Percentiles rank a stretch among this genome's conserved stretches.
These are phyloP conservation scores for Herpotrichia juniperi DNA, from an alignment of 2,329 filamentous ascomycete genomes.

Conservation along the genomic window DNA sequence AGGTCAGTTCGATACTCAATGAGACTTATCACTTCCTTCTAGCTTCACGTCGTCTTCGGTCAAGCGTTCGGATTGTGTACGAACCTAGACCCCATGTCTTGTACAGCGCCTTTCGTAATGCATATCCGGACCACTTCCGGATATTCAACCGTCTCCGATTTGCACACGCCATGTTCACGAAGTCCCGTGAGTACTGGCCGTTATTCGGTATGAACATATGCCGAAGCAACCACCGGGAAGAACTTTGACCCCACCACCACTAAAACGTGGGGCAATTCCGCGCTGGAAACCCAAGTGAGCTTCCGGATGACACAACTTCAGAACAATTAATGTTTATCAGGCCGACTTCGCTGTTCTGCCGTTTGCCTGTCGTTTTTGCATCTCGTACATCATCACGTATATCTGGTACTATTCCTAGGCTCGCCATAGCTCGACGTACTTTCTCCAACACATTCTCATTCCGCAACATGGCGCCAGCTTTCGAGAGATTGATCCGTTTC, in stretches of 20 bases:
- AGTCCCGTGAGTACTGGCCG: conserved; percentile 10
- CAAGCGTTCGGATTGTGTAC: no score
- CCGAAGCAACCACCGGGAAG: conserved; percentile 2
- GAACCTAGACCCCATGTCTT: no score
- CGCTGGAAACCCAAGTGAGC: background rate
- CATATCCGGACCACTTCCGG: background rate
- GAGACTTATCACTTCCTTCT: background rate
- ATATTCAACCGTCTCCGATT: background rate
- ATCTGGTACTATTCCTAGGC: no score
- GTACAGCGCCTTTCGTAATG: no score
- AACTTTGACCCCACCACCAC: conserved; percentile 3
- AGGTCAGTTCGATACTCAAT: background rate
- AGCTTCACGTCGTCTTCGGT: background rate
- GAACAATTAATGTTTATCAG: conserved; percentile 3
- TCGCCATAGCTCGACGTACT: background rate
- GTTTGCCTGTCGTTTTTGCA: background rate
- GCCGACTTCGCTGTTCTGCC: conserved; percentile 4
- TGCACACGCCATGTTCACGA: conserved; percentile 1
- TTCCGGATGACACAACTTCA: background rate
- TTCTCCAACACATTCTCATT: background rate
- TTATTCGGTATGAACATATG: conserved; percentile 9
- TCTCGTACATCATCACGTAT: background rate
- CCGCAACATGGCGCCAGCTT: conserved; percentile 19
- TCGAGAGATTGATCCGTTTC: conserved; percentile 43
- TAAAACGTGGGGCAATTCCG: conserved; percentile 15